Evolutionary conservation across 2,329 filamentous ascomycete species (phyloP).

Genomic region (Curvularia eragrostidis): DNA sequence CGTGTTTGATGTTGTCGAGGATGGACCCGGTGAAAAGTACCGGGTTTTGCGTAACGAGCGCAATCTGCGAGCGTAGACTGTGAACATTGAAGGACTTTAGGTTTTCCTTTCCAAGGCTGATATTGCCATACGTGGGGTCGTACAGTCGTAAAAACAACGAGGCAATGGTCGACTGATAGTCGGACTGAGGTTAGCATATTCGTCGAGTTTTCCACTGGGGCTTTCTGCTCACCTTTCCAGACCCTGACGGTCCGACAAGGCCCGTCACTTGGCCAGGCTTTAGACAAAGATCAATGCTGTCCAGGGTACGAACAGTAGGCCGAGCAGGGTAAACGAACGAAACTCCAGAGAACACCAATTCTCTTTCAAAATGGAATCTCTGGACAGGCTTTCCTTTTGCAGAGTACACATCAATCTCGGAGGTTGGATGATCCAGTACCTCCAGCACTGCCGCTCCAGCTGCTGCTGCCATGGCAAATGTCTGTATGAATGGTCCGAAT

Average conservation of each 20-base stretch:
- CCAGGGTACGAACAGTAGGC: constrained; percentile 50
- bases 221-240: constrained; percentile 22
- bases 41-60: constrained; percentile 45
- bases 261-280: constrained; percentile 53
- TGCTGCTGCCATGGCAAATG: constrained; percentile 60
- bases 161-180: constrained; percentile 54
- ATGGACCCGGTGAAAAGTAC: constrained; percentile 47
- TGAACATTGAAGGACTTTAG: constrained; percentile 39
- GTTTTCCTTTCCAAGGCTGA: constrained; percentile 37
- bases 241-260: constrained; percentile 55
- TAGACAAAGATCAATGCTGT: constrained; percentile 48
- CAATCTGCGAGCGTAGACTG: constrained; percentile 42
- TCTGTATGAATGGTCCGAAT: constrained; percentile 68
- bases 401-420: constrained; percentile 50
- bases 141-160: constrained; percentile 53
- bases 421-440: constrained; percentile 52
- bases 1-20: constrained; percentile 47
- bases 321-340: constrained; percentile 55
- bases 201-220: background rate
- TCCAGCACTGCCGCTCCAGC: constrained; percentile 56
- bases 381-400: constrained; percentile 31
- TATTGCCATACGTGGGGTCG: constrained; percentile 39
- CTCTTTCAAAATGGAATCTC: constrained; percentile 30
- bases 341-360: constrained; percentile 49
- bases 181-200: background rate